Evolutionary conservation across 2,329 filamentous ascomycete genomes (phyloP).

Genomic region (Colletotrichum sp.): DNA sequence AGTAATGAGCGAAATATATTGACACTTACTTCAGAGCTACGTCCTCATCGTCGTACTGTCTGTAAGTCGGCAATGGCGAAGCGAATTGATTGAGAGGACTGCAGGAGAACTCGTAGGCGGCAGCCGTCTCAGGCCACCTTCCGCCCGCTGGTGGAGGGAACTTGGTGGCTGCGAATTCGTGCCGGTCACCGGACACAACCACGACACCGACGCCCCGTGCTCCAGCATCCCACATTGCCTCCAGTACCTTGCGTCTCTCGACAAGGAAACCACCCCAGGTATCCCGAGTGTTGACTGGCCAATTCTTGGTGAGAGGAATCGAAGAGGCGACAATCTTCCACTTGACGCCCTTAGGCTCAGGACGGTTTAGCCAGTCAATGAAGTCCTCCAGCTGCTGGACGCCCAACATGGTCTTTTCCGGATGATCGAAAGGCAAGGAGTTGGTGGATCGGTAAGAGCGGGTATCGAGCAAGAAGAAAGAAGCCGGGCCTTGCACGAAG

Average conservation of each 20-base stretch:
- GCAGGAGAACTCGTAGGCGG: constrained; percentile 89
- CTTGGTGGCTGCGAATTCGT: constrained; percentile 92
- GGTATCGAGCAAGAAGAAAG: constrained; percentile 95
- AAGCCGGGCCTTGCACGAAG: constrained; percentile 88
- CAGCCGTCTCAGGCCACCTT: constrained; percentile 65
- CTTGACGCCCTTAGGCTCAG: constrained; percentile 77
- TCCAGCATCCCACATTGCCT: constrained; percentile 92
- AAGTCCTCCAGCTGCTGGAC: constrained; percentile 79
- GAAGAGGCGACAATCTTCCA: constrained; percentile 95
- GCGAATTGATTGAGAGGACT: constrained; percentile 96
- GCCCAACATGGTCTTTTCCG: constrained; percentile 87
- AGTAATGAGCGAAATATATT: not conserved
- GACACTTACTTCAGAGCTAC: constrained; percentile 77
- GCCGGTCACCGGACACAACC: constrained; percentile 88
- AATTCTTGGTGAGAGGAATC: constrained; percentile 97
- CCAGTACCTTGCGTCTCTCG: constrained; percentile 79
- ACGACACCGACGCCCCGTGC: constrained; percentile 77
- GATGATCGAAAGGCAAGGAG: constrained; percentile 60
- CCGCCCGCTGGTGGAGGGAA: constrained; percentile 68
- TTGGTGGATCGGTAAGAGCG: constrained; percentile 82
- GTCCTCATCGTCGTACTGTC: constrained; percentile 81
- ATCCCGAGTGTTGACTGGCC: constrained; percentile 85
- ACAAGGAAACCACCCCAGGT: constrained; percentile 93
- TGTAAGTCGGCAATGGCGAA: constrained; percentile 82
- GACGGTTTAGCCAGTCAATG: constrained; percentile 74